Conservation (phyloP, 352 stramenopile genomes). For the Phytophthora foliorum region DNA sequence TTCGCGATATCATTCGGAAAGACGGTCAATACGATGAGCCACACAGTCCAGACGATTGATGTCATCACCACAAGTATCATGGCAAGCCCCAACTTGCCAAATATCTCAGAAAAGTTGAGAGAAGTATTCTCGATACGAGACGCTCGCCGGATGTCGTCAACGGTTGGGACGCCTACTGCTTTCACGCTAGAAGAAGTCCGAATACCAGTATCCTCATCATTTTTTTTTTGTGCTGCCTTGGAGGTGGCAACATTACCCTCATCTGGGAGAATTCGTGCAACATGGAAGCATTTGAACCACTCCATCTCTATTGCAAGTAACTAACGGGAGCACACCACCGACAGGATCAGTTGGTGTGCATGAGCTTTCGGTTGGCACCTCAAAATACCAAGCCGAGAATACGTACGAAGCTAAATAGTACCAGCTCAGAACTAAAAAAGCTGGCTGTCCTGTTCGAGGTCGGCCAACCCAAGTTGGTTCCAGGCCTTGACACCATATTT, state of each 20-base stretch:
- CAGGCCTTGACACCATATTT: no score
- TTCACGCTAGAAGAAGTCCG: neutral
- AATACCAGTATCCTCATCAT: neutral
- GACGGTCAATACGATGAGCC: constrained; percentile 38
- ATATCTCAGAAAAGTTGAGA: neutral
- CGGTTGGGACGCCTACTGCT: neutral
- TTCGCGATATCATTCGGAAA: constrained; percentile 47
- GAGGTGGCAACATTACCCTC: neutral
- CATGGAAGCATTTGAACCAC: neutral
- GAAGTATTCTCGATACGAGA: neutral
- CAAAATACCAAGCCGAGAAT: no score
- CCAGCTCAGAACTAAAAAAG: no score
- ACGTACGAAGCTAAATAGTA: no score
- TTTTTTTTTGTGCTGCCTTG: neutral
- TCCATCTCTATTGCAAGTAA: no score
- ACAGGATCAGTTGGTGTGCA: no score
- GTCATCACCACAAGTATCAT: neutral
- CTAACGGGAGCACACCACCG: no score
- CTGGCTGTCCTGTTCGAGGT: no score
- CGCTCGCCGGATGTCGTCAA: neutral
- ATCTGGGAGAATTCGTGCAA: neutral
- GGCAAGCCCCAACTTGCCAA: neutral
- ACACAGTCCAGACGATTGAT: constrained; percentile 36
- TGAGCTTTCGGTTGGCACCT: no score
- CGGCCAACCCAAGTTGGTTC: no score